Base-by-base conservation (phyloP, 305 asterid species). In the Stenogyne calaminthoides region DNA sequence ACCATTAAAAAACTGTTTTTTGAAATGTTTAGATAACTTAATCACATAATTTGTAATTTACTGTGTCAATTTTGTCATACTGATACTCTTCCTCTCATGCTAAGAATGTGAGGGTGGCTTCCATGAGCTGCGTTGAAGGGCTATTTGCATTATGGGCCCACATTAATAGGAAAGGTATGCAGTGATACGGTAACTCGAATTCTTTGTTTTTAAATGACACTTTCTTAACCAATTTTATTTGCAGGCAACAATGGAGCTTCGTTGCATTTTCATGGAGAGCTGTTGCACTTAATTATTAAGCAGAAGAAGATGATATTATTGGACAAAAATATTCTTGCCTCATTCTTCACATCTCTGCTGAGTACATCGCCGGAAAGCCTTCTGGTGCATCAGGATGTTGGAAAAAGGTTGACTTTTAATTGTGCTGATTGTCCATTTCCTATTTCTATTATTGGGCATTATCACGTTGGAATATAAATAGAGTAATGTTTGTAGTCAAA, bases 271-370 rank as follows among this genome's bases (percentile, higher is more conserved):
- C 86, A 89, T 52, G 96, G 99, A 66, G 96, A 90, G 63, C 84
- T 95, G 62, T 78, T 90, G 78, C 56, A 70, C 77, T 71, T 86
- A 80, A 73, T 92, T 74, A 82, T 80, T 80, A 91, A 85, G 86
- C 94, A 87, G 78, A 88, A 92, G 88, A 89, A 68, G 84, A 80
- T 90, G 84, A 84, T 92, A 72, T 51, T 95, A 67, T 91, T 96
- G 25, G 96, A 95, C 84, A 84, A 56, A 51, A 82, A 84, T 77
- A 80, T 84, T 66, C 92, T 92, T 59, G 72, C 82, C 66, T 84
- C 97, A 57, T 72, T 88, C 76, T 85, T 92, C 77, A 79, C 89
- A 25, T 77, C 93, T 64, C 71, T 95, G 81, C 91, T 95, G 67
- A 75, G 91, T 83, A 80, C 92, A 72, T 80, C 92, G 2, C 52